Conservation (phyloP, 2,329 filamentous ascomycete species). For the Talaromyces sp. region DNA sequence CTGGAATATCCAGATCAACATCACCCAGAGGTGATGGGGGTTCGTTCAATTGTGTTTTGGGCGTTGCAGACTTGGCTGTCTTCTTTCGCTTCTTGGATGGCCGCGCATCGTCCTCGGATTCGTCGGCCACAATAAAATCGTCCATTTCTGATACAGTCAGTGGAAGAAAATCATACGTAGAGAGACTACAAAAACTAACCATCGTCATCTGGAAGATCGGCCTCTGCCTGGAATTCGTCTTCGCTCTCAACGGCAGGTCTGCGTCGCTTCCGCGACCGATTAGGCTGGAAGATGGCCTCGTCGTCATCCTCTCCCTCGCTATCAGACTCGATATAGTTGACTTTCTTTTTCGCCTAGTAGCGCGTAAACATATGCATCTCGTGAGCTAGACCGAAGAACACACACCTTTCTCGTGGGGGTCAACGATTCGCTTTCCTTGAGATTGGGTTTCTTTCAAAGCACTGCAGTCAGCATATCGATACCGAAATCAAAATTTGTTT, state of each 20-base stretch:
- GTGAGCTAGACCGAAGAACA: neutral
- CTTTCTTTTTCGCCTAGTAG: slow-evolving; percentile 52
- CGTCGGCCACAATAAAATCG: slow-evolving; percentile 82
- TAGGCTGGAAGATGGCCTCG: slow-evolving; percentile 61
- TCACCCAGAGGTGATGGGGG: slow-evolving; percentile 48
- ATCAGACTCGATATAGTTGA: slow-evolving; percentile 77
- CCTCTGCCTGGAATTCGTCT: slow-evolving; percentile 59
- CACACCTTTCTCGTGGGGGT: slow-evolving; percentile 75
- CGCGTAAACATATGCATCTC: neutral
- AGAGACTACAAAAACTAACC: slow-evolving; percentile 33
- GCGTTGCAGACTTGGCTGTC: slow-evolving; percentile 42
- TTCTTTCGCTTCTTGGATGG: slow-evolving; percentile 68
- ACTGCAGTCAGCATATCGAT: neutral
- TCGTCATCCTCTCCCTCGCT: slow-evolving; percentile 65
- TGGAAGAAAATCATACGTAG: neutral
- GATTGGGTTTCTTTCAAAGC: slow-evolving; percentile 30
- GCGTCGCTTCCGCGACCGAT: slow-evolving; percentile 50
- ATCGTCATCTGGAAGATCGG: slow-evolving; percentile 41
- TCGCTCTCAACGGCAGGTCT: slow-evolving; percentile 64
- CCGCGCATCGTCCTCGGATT: slow-evolving; percentile 69
- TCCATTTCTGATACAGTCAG: slow-evolving; percentile 58
- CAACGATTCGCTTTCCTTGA: slow-evolving; percentile 44
- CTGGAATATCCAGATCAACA: slow-evolving; percentile 48
- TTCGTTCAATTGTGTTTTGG: slow-evolving; percentile 22
- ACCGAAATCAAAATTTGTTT: slow-evolving; percentile 25